phyloP scores from a whole-genome alignment of 2,329 filamentous ascomycete genomes.

The Fusarium sublunatum region DNA sequence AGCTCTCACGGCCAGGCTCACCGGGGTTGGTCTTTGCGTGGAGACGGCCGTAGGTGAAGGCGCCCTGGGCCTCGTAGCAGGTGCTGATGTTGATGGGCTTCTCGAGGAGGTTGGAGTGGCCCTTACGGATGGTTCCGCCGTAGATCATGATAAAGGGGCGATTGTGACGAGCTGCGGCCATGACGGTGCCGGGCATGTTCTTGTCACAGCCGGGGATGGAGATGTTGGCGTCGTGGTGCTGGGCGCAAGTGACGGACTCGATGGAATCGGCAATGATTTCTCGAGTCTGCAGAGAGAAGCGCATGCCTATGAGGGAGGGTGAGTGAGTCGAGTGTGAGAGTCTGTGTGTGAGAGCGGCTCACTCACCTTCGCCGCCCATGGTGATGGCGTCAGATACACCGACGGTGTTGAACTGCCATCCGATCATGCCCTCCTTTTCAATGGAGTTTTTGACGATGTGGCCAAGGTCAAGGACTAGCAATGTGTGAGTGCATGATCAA shows the following conservation, averaged over 20 bases:
- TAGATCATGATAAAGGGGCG: conserved; percentile 96
- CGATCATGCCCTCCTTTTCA: conserved; percentile 85
- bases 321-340: conserved; percentile 4
- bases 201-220: conserved; percentile 95
- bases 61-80: conserved; percentile 88
- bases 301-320: conserved; percentile 74
- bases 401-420: conserved; percentile 94
- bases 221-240: conserved; percentile 93
- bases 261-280: conserved; percentile 96
- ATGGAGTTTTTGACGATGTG: conserved; percentile 87
- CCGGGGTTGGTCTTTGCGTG: conserved; percentile 74
- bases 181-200: conserved; percentile 95
- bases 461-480: conserved; percentile 81
- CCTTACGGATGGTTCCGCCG: conserved; percentile 88
- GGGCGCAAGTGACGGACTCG: conserved; percentile 91
- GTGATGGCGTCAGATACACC: conserved; percentile 92
- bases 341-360: neutral
- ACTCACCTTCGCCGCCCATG: conserved; percentile 88
- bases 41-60: conserved; percentile 81
- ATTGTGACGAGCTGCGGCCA: conserved; percentile 92
- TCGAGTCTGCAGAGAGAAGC: conserved; percentile 88
- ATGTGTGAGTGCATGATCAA: conserved; percentile 29
- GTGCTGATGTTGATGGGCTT: conserved; percentile 88
- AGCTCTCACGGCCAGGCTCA: conserved; percentile 72
- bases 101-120: conserved; percentile 80